phyloP scores from a whole-genome alignment of 495 filamentous ascomycete genomes.

The Xylaria nigripes region DNA sequence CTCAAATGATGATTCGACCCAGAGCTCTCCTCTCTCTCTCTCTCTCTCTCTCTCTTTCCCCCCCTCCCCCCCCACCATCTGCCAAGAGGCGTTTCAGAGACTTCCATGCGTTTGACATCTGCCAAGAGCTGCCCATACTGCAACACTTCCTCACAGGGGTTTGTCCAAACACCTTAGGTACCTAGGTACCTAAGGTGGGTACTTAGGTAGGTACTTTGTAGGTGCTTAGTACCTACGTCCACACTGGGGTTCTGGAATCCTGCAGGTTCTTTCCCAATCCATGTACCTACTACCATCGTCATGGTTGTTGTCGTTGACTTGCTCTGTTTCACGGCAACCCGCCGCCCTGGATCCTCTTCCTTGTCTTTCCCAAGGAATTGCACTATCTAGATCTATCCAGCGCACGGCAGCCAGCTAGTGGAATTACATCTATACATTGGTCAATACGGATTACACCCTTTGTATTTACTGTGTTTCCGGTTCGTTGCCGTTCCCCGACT shows the following conservation, averaged over 20 bases:
- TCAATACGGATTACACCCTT: not conserved
- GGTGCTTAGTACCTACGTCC: not conserved
- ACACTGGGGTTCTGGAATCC: not conserved
- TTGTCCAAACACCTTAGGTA: not conserved
- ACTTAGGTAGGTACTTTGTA: too few species aligned
- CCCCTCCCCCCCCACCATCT: conserved; percentile 1
- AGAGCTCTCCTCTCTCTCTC: not conserved
- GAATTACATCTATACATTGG: conserved; percentile 6
- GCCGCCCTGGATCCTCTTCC: not conserved
- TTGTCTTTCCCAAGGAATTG: conserved; percentile 2
- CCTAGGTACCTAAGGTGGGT: too few species aligned
- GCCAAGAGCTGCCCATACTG: not conserved
- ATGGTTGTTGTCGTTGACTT: not conserved
- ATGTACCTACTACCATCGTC: not conserved
- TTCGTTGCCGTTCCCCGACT: too few species aligned
- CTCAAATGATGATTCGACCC: not conserved
- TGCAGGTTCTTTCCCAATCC: not conserved
- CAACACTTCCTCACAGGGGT: not conserved
- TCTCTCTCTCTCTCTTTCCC: too few species aligned
- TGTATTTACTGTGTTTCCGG: conserved; percentile 8
- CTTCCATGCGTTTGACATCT: conserved; percentile 10
- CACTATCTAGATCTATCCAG: conserved; percentile 7
- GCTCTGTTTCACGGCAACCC: conserved; percentile 6
- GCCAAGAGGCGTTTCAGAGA: conserved; percentile 6
- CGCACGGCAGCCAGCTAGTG: conserved; percentile 8